Base-by-base conservation (phyloP, 2,329 filamentous ascomycete genomes). In the Dactylellina drechsleri region DNA sequence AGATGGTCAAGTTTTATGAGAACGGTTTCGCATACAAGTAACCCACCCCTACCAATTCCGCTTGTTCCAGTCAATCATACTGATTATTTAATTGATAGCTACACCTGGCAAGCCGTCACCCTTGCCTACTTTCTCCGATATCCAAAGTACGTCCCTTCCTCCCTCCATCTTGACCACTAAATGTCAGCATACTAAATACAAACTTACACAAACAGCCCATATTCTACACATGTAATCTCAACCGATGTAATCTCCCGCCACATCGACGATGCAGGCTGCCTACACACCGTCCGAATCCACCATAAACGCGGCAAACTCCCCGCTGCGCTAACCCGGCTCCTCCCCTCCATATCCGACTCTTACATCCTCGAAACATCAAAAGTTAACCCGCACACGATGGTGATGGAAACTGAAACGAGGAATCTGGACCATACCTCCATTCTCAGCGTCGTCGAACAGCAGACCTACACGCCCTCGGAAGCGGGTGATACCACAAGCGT, bases 41-140 rank as follows among this genome's bases (percentile, higher is more conserved):
- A 76, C 16, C 57, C 58, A 50, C 28, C 72, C 40, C 31, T 36
- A 5, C 10, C 31, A 36, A 36, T 36, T 36, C 2, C 52, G 12
- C n/a, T n/a, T 52, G 23, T n/a, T 36, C 64, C 16, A 16, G 23
- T 18, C 13, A 53, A 41, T 56, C 53, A 62, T 31, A 36, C 26
- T 52, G 23, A 52, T 23, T 52, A 20, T 49, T 72, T 65, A 23
- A 50, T 74, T 52, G 18, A 40, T 85, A 86, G 89, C 77, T 92
- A 94, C 83, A 90, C 91, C 57, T 94, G 94, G 84, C 89, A 91
- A 76, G 91, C 91, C 81, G 92, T 95, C 76, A 92, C 91, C 57
- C 89, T 95, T 82, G 92, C 92, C 83, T 95, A 92, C 86, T 95
- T 94, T 83, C 89, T 95, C 58, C 91, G 92, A 78, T 95, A 95